Evolutionary conservation across 1,284 basidiomycete species (phyloP), one percentile per base, ranked within the genome.

Genomic region (Xanthoconium separans): DNA sequence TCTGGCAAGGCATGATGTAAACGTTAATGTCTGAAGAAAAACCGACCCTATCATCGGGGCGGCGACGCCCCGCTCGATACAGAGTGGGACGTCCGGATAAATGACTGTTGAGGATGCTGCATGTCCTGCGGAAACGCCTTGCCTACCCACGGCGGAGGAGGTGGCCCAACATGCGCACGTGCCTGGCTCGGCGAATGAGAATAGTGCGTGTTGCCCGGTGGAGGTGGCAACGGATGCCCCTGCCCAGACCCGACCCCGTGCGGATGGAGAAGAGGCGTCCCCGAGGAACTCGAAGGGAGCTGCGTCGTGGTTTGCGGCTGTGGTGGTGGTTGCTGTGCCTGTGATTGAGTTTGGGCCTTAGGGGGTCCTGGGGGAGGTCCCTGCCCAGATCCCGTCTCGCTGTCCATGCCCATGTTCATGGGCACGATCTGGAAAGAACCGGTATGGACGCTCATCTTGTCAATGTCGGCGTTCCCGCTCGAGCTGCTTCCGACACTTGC

Each of bases 51-150:
- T 54, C 27, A 54, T 44, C 49, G 74, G 47, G 70, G 72, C 27
- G 75, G 75, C n/a, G 76, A 76, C 5, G 70, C 70, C 15, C 74
- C 70, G 48, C 74, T 75, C 52, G 72, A 74, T 10, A 72, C 68
- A 9, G 74, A 69, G 53, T 81, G 79, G 42, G 80, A 76, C 50
- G 78, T 75, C 44, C 83, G 73, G 68, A 84, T 75, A 61, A 84
- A 85, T 24, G 82, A 84, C 61, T 82, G 81, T 46, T 81, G 68
- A 4, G 56, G 22, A 10, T 68, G 80, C 55, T 78, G 78, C 52
- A 77, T 62, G 50, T 78, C 76, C 13, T 81, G 78, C n/a, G 74
- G 63, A 59, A 78, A 80, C 12, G 61, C 47, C 24, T 70, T 70
- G 16, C 60, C 56, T 16, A 73, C 66, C 82, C 81, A 83, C 12